Base-by-base conservation (phyloP, 371 early-diverging fungal genomes). In the Fennellomyces sp. region DNA sequence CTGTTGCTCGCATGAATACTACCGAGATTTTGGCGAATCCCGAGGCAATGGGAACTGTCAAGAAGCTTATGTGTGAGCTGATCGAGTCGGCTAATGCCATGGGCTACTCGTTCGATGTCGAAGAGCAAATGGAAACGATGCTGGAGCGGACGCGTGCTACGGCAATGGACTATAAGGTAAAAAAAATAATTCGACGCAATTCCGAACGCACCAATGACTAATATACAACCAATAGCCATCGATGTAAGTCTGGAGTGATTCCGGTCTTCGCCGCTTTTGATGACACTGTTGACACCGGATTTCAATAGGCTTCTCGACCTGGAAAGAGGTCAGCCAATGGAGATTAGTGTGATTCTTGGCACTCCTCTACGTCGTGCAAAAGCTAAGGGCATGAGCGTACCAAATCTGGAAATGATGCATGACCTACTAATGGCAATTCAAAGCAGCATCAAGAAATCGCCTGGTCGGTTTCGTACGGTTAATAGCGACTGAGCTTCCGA, bases 1-100 rank as follows among this genome's bases (percentile, higher is more conserved):
- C 91, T 1, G 64, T 89, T 2, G 76, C 89, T 1, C 87, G 90
- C 6, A 80, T 89, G 63, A 82, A 86, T 17, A 88, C 88, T 12
- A 75, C 77, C 13, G 73, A 83, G 36, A 72, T 92, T 54, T 66
- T 91, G n/a, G 70, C 50, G 1, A 76, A 86, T 45, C 65, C 83
- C 13, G 69, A 73, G 21, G 80, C 88, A 38, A 64, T 76, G 48
- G 60, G 68, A 10, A 73, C 87, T 50, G 71, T 83, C 1, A 70
- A 65, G 23, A 70, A 61, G 7, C 53, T 86, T 11, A 93, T 91
- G 88, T 28, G 27, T 0, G 94, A 94, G 51, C 76, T 90, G 5
- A 84, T 86, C 48, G 64, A 61, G 0, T 69, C 76, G 2, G 84
- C 87, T n/a, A 85, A 75, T 33, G 81, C 76, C 4, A 61, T 68